A percentile compares a stretch with the other conserved stretches of the same genome.
phyloP scores from a whole-genome alignment of 805 yeast species.

The Wickerhamiella qilinensis region DNA sequence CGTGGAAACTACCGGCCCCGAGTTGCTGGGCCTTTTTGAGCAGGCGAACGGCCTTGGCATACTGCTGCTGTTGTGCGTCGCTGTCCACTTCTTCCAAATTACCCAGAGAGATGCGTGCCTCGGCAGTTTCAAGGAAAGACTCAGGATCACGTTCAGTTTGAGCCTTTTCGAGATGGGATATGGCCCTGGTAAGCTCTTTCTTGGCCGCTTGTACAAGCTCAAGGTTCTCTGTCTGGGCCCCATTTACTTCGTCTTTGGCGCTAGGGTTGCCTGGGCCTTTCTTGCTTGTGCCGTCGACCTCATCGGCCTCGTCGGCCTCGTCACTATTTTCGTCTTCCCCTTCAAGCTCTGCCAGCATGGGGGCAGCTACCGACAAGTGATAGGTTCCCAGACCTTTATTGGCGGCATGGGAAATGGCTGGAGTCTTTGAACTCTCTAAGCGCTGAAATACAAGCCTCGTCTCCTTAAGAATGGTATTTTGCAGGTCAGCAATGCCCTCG shows the following conservation, averaged over 20 bases:
- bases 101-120: slow-evolving; percentile 66
- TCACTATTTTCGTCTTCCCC: slow-evolving; percentile 16
- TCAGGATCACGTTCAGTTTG: slow-evolving; percentile 62
- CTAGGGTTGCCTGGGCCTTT: no score
- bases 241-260: slow-evolving; percentile 6
- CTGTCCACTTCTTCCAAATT: slow-evolving; percentile 53
- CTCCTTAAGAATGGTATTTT: neutral
- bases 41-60: slow-evolving; percentile 51
- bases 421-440: neutral
- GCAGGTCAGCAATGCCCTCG: neutral
- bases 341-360: slow-evolving; percentile 17
- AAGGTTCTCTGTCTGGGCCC: neutral
- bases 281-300: slow-evolving; percentile 7
- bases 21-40: slow-evolving; percentile 41
- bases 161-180: slow-evolving; percentile 39
- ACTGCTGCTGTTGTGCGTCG: slow-evolving; percentile 48
- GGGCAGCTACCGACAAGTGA: slow-evolving; percentile 18
- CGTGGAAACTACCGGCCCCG: slow-evolving; percentile 23
- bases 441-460: no score
- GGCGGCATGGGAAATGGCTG: slow-evolving; percentile 9
- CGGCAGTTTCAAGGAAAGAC: slow-evolving; percentile 72
- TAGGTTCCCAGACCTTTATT: slow-evolving; percentile 20
- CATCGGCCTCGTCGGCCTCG: slow-evolving; percentile 9
- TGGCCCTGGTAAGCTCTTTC: slow-evolving; percentile 33
- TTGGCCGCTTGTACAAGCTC: slow-evolving; percentile 5